Base-by-base conservation (phyloP, 1,284 basidiomycete genomes). In the Fomitopsis schrenkii region DNA sequence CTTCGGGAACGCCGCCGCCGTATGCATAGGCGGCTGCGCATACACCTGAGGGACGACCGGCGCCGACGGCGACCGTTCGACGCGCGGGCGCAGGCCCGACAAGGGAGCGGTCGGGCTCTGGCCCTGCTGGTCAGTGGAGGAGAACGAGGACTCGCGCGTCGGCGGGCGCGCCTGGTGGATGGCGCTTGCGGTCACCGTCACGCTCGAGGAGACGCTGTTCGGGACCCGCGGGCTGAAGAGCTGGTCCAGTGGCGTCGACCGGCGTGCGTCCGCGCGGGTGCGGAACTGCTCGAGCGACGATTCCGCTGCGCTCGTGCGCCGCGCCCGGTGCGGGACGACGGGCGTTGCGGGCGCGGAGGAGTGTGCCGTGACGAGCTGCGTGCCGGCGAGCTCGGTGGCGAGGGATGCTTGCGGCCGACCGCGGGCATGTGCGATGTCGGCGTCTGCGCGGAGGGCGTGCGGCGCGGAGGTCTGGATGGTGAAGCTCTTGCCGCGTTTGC, bases 31-130 rank as follows among this genome's bases (percentile, higher is more conserved):
- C 33, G 72, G 64, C 48, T 71, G 68, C 9, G 72, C 60, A n/a
- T 57, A 35, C 35, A 58, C 56, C 36, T 64, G 55, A 35, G 60
- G 44, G 14, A 64, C 59, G 17, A 70, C 64, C 28, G 78, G 74
- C 14, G 72, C 69, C 12, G 81, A 80, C 9, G 81, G 76, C 26
- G 80, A 81, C 0, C 73, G 70, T 9, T 82, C 80, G 46, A 76
- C 63, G 19, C 80, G 80, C 17, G 81, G 80, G 5, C 83, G 83
- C 33, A 76, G 35, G 5, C 30, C 22, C 12, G 52, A n/a, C 3
- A 54, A 35, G 2, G 36, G 33, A 2, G 52, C 19, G n/a, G 52
- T 35, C 60, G 64, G 57, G 67, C 70, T 55, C 60, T 46, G 42
- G 59, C 67, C 52, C 63, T 59, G 1, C 14, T 15, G 10, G 30